phyloP scores from a whole-genome alignment of 768 basidiomycete species.

The Lanmaoa pseudosensibilis region DNA sequence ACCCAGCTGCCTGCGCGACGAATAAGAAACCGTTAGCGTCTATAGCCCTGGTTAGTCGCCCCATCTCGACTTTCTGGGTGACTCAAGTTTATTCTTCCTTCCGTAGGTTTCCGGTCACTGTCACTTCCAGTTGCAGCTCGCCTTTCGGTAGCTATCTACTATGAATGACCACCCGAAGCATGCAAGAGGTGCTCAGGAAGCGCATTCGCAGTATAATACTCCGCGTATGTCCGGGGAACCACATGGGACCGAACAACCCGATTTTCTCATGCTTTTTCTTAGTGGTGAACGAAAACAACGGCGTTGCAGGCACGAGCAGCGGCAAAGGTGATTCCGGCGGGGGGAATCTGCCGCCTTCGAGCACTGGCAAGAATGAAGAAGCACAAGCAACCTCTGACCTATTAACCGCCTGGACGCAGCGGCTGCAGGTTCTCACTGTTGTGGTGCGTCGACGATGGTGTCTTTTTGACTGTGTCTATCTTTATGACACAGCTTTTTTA shows the following conservation, averaged over 20 bases:
- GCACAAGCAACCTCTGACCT: conserved; percentile 18
- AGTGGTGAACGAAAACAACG: conserved; percentile 5
- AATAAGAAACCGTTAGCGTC: not conserved
- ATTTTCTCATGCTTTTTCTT: not conserved
- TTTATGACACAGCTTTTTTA: not conserved
- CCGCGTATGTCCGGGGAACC: conserved; percentile 17
- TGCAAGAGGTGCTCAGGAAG: not conserved
- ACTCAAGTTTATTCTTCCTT: not conserved
- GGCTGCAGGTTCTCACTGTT: conserved; percentile 29
- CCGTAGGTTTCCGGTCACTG: not conserved
- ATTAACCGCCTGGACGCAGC: conserved; percentile 25
- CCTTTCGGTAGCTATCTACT: not conserved
- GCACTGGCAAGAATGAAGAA: conserved; percentile 7
- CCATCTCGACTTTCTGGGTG: not conserved
- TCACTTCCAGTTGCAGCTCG: not conserved
- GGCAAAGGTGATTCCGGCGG: conserved; percentile 3
- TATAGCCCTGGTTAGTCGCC: conserved; percentile 8
- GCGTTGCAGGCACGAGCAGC: conserved; percentile 4
- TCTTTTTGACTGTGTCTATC: not conserved
- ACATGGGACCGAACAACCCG: not conserved
- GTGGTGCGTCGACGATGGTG: conserved; percentile 20
- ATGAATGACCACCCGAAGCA: conserved; percentile 3
- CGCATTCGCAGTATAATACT: conserved; percentile 2
- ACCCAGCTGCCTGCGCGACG: not conserved
- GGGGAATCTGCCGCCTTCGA: not conserved